phyloP scores from a whole-genome alignment of 371 early-diverging fungal genomes.

The Batrachochytrium dendrobatidis region DNA sequence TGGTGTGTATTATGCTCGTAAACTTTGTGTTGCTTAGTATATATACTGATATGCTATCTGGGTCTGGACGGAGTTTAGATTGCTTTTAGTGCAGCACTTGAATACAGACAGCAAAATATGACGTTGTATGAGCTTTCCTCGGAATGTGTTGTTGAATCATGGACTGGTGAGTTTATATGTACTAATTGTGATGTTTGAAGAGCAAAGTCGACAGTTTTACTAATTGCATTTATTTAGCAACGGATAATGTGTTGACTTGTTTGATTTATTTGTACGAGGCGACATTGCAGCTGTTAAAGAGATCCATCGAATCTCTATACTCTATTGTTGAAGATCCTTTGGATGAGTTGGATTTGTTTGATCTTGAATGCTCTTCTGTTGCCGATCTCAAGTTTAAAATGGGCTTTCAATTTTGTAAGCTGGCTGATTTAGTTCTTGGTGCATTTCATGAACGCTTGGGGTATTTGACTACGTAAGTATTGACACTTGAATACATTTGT shows the following conservation, averaged over 20 bases:
- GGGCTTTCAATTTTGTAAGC: conserved; percentile 3
- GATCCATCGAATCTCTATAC: not conserved
- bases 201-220: too few relatives aligned
- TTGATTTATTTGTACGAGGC: not conserved
- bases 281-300: not conserved
- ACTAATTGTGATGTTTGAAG: too few relatives aligned
- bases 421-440: conserved; percentile 6
- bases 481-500: conserved; percentile 2
- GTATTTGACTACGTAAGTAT: conserved; percentile 2
- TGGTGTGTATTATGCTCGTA: not conserved
- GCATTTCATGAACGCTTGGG: not conserved
- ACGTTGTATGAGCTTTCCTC: not conserved
- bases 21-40: not conserved
- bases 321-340: not conserved
- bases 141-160: not conserved
- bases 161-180: not conserved
- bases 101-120: not conserved
- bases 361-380: not conserved
- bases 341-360: not conserved
- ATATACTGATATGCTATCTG: too few relatives aligned
- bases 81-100: not conserved
- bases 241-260: not conserved
- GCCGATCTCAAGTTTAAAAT: not conserved
- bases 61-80: too few relatives aligned
- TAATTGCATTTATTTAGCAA: not conserved